phyloP scores from a whole-genome alignment of 2,329 filamentous ascomycete species.

The Endothia cerciana region DNA sequence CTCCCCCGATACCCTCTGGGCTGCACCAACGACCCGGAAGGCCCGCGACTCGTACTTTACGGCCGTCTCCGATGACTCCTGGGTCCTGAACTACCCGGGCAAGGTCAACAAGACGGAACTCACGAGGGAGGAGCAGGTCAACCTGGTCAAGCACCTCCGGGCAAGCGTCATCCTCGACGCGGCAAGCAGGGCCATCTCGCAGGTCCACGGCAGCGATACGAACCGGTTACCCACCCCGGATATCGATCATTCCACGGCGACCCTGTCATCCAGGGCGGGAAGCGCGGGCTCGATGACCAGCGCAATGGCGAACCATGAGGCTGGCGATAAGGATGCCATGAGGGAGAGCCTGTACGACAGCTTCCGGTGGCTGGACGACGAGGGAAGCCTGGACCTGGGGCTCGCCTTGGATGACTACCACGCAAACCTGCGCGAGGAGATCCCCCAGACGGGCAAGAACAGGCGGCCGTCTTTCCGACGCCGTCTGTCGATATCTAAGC shows the following conservation, averaged over 20 bases:
- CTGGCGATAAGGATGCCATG: conserved; percentile 36
- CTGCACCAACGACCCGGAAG: conserved; percentile 38
- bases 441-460: conserved; percentile 48
- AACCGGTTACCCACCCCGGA: conserved; percentile 37
- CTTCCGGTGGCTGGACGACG: conserved; percentile 75
- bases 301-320: conserved; percentile 27
- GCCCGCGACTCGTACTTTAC: conserved; percentile 43
- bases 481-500: conserved; percentile 71
- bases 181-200: conserved; percentile 61
- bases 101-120: conserved; percentile 74
- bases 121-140: conserved; percentile 70
- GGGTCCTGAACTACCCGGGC: conserved; percentile 72
- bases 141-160: conserved; percentile 57
- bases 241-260: conserved; percentile 36
- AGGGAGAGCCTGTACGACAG: conserved; percentile 65
- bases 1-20: conserved; percentile 38
- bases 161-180: conserved; percentile 40
- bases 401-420: conserved; percentile 74
- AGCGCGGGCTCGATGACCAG: conserved; percentile 38
- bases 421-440: conserved; percentile 59
- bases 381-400: conserved; percentile 69
- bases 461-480: conserved; percentile 68
- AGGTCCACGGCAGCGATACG: conserved; percentile 44
- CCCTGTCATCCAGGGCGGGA: conserved; percentile 35
- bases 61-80: conserved; percentile 61